Evolutionary conservation across 2,329 filamentous ascomycete species (phyloP).

Genomic region (Plectosphaerella cucumerina): DNA sequence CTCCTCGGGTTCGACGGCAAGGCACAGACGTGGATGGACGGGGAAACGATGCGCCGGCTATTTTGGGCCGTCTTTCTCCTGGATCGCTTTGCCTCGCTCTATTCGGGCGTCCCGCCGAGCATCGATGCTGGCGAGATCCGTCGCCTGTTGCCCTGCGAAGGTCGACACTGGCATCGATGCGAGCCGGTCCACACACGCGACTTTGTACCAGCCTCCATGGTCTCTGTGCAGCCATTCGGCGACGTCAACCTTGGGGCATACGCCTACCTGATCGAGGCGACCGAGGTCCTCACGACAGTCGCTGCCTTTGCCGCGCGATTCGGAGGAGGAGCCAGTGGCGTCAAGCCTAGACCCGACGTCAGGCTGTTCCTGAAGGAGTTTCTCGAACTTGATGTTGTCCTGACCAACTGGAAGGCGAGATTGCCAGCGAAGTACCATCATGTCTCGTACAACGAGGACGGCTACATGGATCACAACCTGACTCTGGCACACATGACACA

Average conservation of each 20-base stretch:
- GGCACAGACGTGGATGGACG: conserved; percentile 14
- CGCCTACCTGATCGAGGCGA: conserved; percentile 32
- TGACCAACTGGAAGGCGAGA: conserved; percentile 32
- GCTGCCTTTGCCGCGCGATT: conserved; percentile 20
- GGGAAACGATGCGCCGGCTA: conserved; percentile 26
- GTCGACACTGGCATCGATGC: not conserved
- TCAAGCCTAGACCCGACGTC: conserved; percentile 5
- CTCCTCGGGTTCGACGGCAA: not conserved
- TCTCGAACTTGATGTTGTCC: conserved; percentile 30
- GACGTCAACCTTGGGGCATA: conserved; percentile 24
- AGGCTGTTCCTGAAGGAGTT: conserved; percentile 25
- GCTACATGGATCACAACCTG: conserved; percentile 20
- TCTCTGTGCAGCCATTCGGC: not conserved
- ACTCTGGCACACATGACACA: conserved; percentile 30
- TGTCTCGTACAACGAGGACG: conserved; percentile 18
- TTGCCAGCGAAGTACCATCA: conserved; percentile 29
- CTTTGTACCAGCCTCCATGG: not conserved
- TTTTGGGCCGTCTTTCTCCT: conserved; percentile 31
- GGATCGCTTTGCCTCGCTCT: conserved; percentile 24
- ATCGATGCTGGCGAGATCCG: not conserved
- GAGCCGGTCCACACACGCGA: not conserved
- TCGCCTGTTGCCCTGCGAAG: not conserved
- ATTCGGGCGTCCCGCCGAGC: not conserved
- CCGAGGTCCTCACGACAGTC: conserved; percentile 31
- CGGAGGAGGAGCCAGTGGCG: not conserved